Evolutionary conservation across 768 basidiomycete species (phyloP), one percentile per base, ranked within the genome.

Genomic region (Harrya chromipes): DNA sequence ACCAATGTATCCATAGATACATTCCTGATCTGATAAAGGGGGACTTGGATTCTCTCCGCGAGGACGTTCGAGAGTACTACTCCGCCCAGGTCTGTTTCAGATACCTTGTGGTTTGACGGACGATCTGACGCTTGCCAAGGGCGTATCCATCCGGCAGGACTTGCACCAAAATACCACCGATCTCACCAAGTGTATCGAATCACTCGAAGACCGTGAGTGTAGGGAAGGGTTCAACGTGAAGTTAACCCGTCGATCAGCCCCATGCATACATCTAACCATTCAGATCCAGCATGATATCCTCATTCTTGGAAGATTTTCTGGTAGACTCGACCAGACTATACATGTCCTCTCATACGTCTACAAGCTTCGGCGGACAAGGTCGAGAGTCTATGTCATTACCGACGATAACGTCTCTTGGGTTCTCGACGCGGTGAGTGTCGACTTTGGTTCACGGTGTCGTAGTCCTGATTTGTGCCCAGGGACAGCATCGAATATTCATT

Each of bases 331-430:
- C 67, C 97, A 99, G 60, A 97, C 94, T 0, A 74, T 94, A 4
- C 94, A 97, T 60, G 86, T 90, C 0, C 76, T 99, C 11, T 89
- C 93, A 3, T 79, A 85, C 41, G 70, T 98, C 1, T 81, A 94
- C 68, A 92, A 92, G 65, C 72, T 94, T 19, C 82, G 90, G 38
- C 79, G 75, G 58, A 68, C 48, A 19, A 74, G 83, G 26, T 64
- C 78, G 10, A 74, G 74, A 19, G 79, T 87, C 3, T 94, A 83
- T 64, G 90, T 80, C 0, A 74, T 94, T 11, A 91, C 90, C n/a
- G 90, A 93, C 43, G 93, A 97, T 41, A 93, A 87, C 54, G 74
- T 97, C 12, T 90, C 85, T 4, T 97, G 95, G 90, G 83, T 94
- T 0, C 77, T 99, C 3, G 83, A 90, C 51, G 69, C 74, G 50